Evolutionary conservation across 495 filamentous ascomycete genomes (phyloP), one percentile per base, ranked within the genome.

Genomic region (Aspergillus coremiiformis): DNA sequence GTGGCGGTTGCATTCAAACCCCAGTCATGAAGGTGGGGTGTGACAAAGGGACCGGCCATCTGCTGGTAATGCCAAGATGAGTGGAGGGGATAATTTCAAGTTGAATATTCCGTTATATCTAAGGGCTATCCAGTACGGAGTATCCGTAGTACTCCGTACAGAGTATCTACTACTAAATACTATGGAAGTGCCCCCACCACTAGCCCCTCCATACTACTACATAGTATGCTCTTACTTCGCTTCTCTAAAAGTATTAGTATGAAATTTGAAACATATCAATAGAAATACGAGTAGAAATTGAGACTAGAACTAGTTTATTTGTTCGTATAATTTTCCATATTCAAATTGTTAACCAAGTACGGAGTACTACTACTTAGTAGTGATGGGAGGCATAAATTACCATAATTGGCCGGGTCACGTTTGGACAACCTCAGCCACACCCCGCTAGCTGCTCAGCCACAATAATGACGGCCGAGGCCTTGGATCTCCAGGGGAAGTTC

Each of bases 401-500:
- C 11, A 15, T 35, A 45, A 17, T 45, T 29, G 29, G 43, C 23
- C 24, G 4, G 19, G 44, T 46, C 44, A 46, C 44, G 42, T 17
- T n/a, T 23, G 17, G 32, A 32, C 17, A 11, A 7, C 17, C 32
- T 26, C 47, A 51, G 43, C 48, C 48, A 51, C 48, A 30, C 37
- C 41, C 17, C 22, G 15, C 32, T 23, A 41, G 15, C 7, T 5
- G 20, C 29, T 46, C 41, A 46, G 54, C 54, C 54, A 52, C 54
- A 27, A 49, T n/a, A n/a, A n/a, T 50, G 53, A 50, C 53, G 53
- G 42, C 26, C 53, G 44, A 44, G 51, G 44, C 33, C 41, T 44
- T 44, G 46, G 22, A 33, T 49, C 22, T 47, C 53, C 53, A 51
- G 52, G 52, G 52, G 52, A 43, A 54, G 23, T 29, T n/a, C n/a